Base-by-base conservation (phyloP, 257 asterid genomes). In the Fraxinus quadrangulata region DNA sequence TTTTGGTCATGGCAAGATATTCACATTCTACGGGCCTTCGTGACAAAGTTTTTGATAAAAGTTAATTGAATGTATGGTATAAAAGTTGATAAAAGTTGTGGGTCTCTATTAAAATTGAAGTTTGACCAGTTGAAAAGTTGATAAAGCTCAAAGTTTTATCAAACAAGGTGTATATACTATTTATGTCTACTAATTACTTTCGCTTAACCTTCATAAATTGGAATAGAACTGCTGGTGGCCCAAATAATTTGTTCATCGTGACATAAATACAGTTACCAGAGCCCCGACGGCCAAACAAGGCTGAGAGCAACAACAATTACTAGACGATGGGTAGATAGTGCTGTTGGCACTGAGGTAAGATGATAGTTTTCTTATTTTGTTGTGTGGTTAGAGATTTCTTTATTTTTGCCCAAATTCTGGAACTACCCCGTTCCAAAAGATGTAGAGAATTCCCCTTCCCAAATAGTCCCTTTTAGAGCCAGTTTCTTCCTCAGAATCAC, bases 281-380 rank as follows among this genome's bases (percentile, higher is more conserved):
- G 90, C 83, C 79, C 90, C 76, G 97, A 93, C 14, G 98, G 98
- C 56, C 93, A 88, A 83, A 87, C 78, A 83, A 89, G 92, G 80
- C 85, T 90, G 71, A 87, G 97, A 83, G 97, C 90, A 75, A 96
- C 99, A 73, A 96, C 99, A 45, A 83, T 96, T 76, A 89, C 87
- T 51, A 87, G 97, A 77, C 85, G 90, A 85, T 96, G 99, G 99
- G 97, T 86, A 66, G 97, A 92, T 82, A 86, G 89, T 81, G 72
- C 91, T 31, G 74, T 86, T 73, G 93, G 97, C 81, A 84, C 78
- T 67, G 99, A 96, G 99, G 99, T 89, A 75, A 54, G 85, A 67
- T 77, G 17, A 71, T 74, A 67, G 2, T 82, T 79, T 33, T 67
- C 73, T 63, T 66, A 73, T 36, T 33, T 34, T 45, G 30, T 34